Evolutionary conservation across 148 eudicot species (phyloP), one percentile per base, ranked within the genome.

Genomic region (Dianthus caryophyllus): DNA sequence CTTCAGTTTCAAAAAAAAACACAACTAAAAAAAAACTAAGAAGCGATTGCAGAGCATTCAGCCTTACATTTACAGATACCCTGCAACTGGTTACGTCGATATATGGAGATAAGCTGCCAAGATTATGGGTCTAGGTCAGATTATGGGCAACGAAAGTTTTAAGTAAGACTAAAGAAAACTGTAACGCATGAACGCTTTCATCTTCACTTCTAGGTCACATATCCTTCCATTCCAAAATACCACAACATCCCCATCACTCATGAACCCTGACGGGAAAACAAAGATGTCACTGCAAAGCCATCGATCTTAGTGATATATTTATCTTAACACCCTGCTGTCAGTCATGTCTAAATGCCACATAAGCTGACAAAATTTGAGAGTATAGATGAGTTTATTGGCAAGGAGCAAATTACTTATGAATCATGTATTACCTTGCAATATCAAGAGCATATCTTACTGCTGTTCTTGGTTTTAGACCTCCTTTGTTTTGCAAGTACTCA

Each of bases 381-480:
- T 50, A 24, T 50, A 9, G 25, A 25, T n/a, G 24, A 41, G 54
- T 25, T 20, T 50, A 50, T 18, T 18, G 54, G 24, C 54, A n/a
- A 50, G 6, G 54, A 50, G 54, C 9, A 24, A n/a, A 50, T 20
- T 24, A 50, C 20, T 16, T 50, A 50, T 50, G 24, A 50, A 50
- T 58, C 22, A 29, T 9, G 6, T 17, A 20, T 29, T 15, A 94
- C 99, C 99, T 88, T 48, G 97, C 96, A 72, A 94, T 86, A 75
- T 94, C 97, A 72, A 90, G 82, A 29, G 96, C 97, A 77, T 80
- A 85, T 81, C 81, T 83, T 66, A 88, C 76, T 71, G 99, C 99
- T 72, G 78, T 82, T 62, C 78, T 77, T 53, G 87, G 85, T 79
- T 78, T 81, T 60, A 90, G 82, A 17, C 88, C 74, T 60, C 91